These are phyloP conservation scores for Helotiales sp. DNA, from an alignment of 2,329 filamentous ascomycete species.

Conservation along the genomic window DNA sequence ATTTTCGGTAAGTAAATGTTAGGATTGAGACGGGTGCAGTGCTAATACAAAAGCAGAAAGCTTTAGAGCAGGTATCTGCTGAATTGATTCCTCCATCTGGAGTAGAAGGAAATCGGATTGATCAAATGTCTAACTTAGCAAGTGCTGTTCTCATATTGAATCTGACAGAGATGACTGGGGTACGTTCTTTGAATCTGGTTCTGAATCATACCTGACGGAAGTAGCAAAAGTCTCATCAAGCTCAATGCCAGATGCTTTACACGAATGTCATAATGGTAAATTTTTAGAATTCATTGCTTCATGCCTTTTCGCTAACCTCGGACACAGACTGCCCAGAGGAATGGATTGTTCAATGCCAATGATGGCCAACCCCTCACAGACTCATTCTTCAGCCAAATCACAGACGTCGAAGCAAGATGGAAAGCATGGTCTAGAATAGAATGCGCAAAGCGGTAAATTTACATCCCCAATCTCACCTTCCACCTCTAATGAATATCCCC, in stretches of 20 bases:
- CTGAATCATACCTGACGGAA: background rate
- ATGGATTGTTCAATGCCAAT: slow-evolving; percentile 49
- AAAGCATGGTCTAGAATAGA: slow-evolving; percentile 53
- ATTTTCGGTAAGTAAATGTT: slow-evolving; percentile 19
- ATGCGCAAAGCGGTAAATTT: slow-evolving; percentile 45
- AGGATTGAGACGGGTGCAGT: background rate
- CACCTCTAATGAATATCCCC: background rate
- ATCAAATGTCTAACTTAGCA: slow-evolving; percentile 24
- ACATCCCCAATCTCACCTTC: background rate
- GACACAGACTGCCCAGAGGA: slow-evolving; percentile 45
- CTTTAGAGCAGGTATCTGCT: slow-evolving; percentile 24
- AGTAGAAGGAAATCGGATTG: slow-evolving; percentile 20
- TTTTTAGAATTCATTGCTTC: background rate
- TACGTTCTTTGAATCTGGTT: slow-evolving; percentile 4
- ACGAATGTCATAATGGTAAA: slow-evolving; percentile 47
- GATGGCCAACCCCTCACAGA: slow-evolving; percentile 44
- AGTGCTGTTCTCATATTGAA: slow-evolving; percentile 25
- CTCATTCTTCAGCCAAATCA: slow-evolving; percentile 43
- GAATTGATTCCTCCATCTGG: slow-evolving; percentile 20
- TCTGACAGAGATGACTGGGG: slow-evolving; percentile 26
- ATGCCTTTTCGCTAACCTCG: background rate
- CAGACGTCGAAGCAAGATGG: slow-evolving; percentile 48
- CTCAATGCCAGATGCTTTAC: slow-evolving; percentile 47
- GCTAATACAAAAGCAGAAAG: slow-evolving; percentile 17
- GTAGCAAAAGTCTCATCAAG: slow-evolving; percentile 36